Evolutionary conservation across 805 yeast genomes (phyloP), one percentile per base, ranked within the genome.

Genomic region (Ogataea minuta): DNA sequence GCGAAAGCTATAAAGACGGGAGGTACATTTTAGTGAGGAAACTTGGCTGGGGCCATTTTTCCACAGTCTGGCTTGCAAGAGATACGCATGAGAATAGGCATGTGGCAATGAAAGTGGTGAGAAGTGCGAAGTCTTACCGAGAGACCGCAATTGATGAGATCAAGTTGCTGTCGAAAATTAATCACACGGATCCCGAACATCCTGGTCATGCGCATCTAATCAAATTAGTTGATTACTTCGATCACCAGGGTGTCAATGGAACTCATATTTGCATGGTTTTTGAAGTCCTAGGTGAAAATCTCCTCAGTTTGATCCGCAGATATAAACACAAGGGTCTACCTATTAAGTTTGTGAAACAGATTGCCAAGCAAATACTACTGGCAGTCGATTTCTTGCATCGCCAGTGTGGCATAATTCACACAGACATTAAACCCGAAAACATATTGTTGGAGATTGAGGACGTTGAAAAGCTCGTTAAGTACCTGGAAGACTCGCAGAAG

Each of bases 31-130:
- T 93, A 34, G 90, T 86, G 21, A 76, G 98, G 45, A 93, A 93
- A 59, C 69, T 93, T 4, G 99, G 99, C 0, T 93, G 99, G 99
- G 99, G 99, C 24, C 97, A 93, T 64, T 93, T 93, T 59, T 83
- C 95, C 19, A 93, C 96, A 1, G 97, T 87, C 15, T 90, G 96
- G 97, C 68, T 86, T 20, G 98, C 96, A 4, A 73, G 66, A 44
- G 70, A 68, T 36, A 81, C 77, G 42, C 71, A 68, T 46, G 67
- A 70, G 39, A 71, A 75, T 44, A 66, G 75, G 33, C 96, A 85
- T 57, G 98, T 93, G 15, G 99, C 99, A 2, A 75, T 93, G 74
- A 93, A 93, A 61, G 83, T 93, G 51, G 97, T 93, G 17, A 74
- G 96, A 46, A 82, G 95, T 52, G 96, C 96, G 11, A 76, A 77